phyloP scores from a whole-genome alignment of 306 rosid species.

The Hylodesmum podocarpum region DNA sequence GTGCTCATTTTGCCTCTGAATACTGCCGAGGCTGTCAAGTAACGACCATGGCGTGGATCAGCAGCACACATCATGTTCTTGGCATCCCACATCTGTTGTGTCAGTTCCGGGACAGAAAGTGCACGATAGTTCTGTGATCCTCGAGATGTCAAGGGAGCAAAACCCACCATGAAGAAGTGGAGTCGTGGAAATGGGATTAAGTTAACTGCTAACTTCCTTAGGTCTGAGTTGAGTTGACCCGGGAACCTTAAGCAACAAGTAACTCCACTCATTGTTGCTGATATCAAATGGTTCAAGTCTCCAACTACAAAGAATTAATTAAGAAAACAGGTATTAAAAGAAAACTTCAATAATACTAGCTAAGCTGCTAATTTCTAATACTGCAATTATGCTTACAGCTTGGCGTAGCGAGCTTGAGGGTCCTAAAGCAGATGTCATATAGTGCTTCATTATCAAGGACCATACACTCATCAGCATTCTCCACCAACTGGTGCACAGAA shows the following conservation, averaged over 20 bases:
- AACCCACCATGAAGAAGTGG: constrained; percentile 81
- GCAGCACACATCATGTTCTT: constrained; percentile 82
- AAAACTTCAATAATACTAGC: not conserved
- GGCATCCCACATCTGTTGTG: constrained; percentile 84
- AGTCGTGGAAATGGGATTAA: constrained; percentile 81
- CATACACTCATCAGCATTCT: constrained; percentile 76
- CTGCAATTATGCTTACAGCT: constrained; percentile 43
- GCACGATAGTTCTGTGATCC: constrained; percentile 64
- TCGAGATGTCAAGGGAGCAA: constrained; percentile 71
- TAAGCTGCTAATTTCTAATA: not conserved
- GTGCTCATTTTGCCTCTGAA: constrained; percentile 78
- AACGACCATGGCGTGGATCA: constrained; percentile 71
- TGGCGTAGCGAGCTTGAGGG: constrained; percentile 61
- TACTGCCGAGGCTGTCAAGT: constrained; percentile 75
- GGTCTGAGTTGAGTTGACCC: constrained; percentile 76
- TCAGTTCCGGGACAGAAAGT: constrained; percentile 65
- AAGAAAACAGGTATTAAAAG: not conserved
- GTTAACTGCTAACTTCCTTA: constrained; percentile 76
- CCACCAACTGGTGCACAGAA: constrained; percentile 78
- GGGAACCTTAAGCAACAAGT: constrained; percentile 84
- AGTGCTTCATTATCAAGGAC: constrained; percentile 28
- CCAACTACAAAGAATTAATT: constrained; percentile 51
- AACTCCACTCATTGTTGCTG: constrained; percentile 87
- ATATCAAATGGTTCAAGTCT: constrained; percentile 77
- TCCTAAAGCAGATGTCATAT: constrained; percentile 15